Evolutionary conservation across 2,329 filamentous ascomycete genomes (phyloP).

Genomic region (Pezicula carpinea): DNA sequence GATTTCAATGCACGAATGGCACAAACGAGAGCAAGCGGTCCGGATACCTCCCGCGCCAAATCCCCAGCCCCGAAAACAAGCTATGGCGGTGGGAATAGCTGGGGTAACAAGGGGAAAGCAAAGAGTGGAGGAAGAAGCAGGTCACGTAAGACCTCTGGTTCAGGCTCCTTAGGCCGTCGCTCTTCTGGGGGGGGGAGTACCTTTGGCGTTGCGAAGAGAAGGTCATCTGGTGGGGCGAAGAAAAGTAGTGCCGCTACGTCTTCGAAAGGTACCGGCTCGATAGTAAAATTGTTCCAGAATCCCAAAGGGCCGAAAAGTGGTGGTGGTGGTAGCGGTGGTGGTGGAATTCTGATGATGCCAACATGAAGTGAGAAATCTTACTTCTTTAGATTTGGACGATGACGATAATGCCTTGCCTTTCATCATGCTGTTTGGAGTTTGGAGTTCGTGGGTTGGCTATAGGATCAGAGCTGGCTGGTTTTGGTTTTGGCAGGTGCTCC

Average conservation of each 20-base stretch:
- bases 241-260: background rate
- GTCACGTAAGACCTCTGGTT: background rate
- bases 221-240: slow-evolving; percentile 1
- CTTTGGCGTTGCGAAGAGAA: slow-evolving; percentile 3
- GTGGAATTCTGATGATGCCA: slow-evolving; percentile 10
- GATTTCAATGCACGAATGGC: background rate
- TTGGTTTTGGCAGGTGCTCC: too few relatives aligned
- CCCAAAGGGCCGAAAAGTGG: background rate
- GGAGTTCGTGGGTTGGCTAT: too few relatives aligned
- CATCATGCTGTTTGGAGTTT: too few relatives aligned
- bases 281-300: background rate
- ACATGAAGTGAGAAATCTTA: slow-evolving; percentile 4
- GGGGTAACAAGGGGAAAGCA: background rate
- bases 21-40: slow-evolving; percentile 6
- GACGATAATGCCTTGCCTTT: too few relatives aligned
- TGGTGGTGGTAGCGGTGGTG: slow-evolving; percentile 1
- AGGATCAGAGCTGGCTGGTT: too few relatives aligned
- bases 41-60: slow-evolving; percentile 5
- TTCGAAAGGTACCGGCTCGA: background rate
- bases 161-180: background rate
- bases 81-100: background rate
- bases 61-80: background rate
- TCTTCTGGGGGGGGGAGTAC: background rate
- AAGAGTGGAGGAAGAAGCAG: too few relatives aligned
- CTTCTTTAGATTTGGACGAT: too few relatives aligned